Base-by-base conservation (phyloP, 2,329 filamentous ascomycete species). In the Nemania sp. region DNA sequence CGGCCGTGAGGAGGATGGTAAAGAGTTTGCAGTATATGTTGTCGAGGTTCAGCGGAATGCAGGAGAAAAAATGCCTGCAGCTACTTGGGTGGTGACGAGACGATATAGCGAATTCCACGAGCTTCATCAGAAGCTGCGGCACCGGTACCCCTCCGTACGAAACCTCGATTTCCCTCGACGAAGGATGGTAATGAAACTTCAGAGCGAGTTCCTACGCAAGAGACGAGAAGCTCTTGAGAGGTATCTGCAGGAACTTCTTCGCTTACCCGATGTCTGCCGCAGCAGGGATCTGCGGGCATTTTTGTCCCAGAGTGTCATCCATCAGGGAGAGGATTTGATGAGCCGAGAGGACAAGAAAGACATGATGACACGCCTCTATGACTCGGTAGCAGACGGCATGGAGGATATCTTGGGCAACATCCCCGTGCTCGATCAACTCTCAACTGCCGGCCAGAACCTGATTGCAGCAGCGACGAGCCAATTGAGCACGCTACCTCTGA, bases 41-140 rank as follows among this genome's bases (percentile, higher is more conserved):
- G 86, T 99, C 58, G 94, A 99, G 75, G 94, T 99, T 2, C 89
- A 90, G 68, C 85, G 94, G 60, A 89, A 93, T 70, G 92, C 93
- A 1, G 94, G 93, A 15, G 94, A 98, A 71, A 91, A 96, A 74
- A 96, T 98, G 90, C 91, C 93, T 3, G 92, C 94, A n/a, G 94
- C 94, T 0, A 90, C 91, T 2, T 99, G 95, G 95, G 87, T 89
- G 13, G 87, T 99, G 45, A 90, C 91, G n/a, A 86, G 94, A 58
- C 86, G 95, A 66, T 99, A 99, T 73, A 97, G 92, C 77, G 94
- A 98, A 75, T 99, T 99, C 70, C 92, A 96, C 69, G 93, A 97
- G 65, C 85, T 99, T 17, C 92, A 99, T 73, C 95, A 97, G 73
- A 90, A 89, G 57, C 82, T 99, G 25, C 88, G 95, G 54, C 84